These are phyloP conservation scores for Leucocoprinus leucothites DNA, from an alignment of 768 basidiomycete genomes.

Conservation along the genomic window DNA sequence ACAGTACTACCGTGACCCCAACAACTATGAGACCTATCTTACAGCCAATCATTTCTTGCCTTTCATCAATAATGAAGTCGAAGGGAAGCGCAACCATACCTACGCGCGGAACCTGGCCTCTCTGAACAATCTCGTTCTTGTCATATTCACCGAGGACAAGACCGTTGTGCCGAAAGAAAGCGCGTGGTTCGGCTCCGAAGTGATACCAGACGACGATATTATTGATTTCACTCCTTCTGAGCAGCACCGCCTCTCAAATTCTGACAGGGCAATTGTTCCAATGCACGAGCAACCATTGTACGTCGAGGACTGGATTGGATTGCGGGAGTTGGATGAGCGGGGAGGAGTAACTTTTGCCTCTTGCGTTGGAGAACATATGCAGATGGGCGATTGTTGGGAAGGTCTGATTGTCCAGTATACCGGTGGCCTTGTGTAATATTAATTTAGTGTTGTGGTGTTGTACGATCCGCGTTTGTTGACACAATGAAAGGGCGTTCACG, in stretches of 20 bases:
- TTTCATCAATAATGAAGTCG: constrained; percentile 76
- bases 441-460: constrained; percentile 12
- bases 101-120: constrained; percentile 60
- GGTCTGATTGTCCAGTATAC: constrained; percentile 41
- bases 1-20: constrained; percentile 82
- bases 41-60: constrained; percentile 63
- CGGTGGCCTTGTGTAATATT: constrained; percentile 23
- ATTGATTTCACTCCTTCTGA: neutral
- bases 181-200: constrained; percentile 82
- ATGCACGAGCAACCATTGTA: constrained; percentile 77
- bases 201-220: constrained; percentile 31
- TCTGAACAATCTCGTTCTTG: constrained; percentile 66
- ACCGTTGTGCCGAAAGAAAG: constrained; percentile 85
- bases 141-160: constrained; percentile 68
- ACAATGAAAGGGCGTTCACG: neutral
- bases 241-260: neutral
- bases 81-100: constrained; percentile 48
- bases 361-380: constrained; percentile 80
- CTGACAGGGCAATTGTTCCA: constrained; percentile 45
- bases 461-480: neutral
- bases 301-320: constrained; percentile 77
- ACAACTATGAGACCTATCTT: constrained; percentile 55
- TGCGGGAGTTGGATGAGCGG: constrained; percentile 65
- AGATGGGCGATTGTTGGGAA: constrained; percentile 62
- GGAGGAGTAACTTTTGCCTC: constrained; percentile 55